Evolutionary conservation across 345 rosid genomes (phyloP), one percentile per base, ranked within the genome.

Genomic region (Populus simonii): DNA sequence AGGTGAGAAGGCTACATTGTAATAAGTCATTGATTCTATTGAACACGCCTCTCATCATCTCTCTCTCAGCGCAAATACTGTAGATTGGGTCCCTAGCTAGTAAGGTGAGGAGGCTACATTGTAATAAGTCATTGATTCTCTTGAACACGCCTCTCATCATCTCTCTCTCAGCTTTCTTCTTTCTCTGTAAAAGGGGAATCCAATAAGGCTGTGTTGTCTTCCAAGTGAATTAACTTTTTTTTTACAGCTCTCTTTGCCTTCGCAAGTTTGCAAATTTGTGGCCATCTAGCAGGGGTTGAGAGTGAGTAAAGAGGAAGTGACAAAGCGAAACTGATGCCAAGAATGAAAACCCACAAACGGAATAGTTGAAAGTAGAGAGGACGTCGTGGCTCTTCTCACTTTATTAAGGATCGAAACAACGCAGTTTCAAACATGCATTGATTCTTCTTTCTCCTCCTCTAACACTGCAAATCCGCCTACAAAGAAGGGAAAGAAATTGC

Each of bases 141-240:
- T 8, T 23, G n/a, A 69, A 57, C 63, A 57, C 63, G 63, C 25
- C 1, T 57, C 62, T 57, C 27, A 2, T 9, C n/a, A 9, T n/a
- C 63, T 25, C 27, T 57, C 63, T 9, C 63, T n/a, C n/a, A n/a
- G 8, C 22, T 57, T 3, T 57, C 25, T 57, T 57, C 29, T 3
- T 9, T 57, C 23, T 57, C 74, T 74, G 66, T 66, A 80, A 47
- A 78, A 70, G 25, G 67, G 79, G 35, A 74, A 68, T 80, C 80
- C 78, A 49, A 51, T 78, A 35, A 49, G 55, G 16, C 71, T 76
- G 78, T 33, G 31, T 63, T 74, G 59, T 66, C 62, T 51, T 41
- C 8, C 3, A 33, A 11, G 43, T 9, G 43, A 31, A 13, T 45
- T 59, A 38, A 25, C 59, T n/a, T 25, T 15, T 8, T 51, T 35